Evolutionary conservation across 1,284 basidiomycete genomes (phyloP).

Genomic region (Pascua guehoae): DNA sequence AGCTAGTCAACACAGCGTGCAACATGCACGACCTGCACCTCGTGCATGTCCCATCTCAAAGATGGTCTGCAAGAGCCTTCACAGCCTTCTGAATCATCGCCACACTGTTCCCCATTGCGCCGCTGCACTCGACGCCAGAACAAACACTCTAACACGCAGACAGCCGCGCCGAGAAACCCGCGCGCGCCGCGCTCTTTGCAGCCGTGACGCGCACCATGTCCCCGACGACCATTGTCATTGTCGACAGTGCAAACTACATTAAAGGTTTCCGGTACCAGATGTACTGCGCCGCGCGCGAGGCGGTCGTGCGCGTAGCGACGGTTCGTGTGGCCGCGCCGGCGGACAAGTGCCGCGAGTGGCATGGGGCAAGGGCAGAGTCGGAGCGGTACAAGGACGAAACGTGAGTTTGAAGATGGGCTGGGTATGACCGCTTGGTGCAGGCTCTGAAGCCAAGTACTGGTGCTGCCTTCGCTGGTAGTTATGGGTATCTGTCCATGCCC

Average conservation of each 20-base stretch:
- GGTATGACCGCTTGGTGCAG: too few relatives aligned
- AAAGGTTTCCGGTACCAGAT: slow-evolving; percentile 96
- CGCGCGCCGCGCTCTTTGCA: slow-evolving; percentile 80
- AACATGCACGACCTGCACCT: too few relatives aligned
- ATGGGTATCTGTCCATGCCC: too few relatives aligned
- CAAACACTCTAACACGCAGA: slow-evolving; percentile 53
- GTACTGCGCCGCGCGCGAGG: slow-evolving; percentile 90
- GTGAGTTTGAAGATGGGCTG: slow-evolving; percentile 52
- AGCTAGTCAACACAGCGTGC: too few relatives aligned
- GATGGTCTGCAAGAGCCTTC: too few relatives aligned
- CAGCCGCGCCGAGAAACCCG: slow-evolving; percentile 79
- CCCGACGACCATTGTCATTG: slow-evolving; percentile 72
- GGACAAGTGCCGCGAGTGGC: slow-evolving; percentile 76
- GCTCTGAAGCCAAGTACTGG: too few relatives aligned
- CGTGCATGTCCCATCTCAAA: too few relatives aligned
- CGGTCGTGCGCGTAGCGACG: slow-evolving; percentile 78
- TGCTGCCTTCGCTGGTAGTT: too few relatives aligned
- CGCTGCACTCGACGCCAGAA: too few relatives aligned
- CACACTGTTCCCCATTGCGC: too few relatives aligned
- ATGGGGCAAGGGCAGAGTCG: slow-evolving; percentile 50
- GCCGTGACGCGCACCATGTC: slow-evolving; percentile 73
- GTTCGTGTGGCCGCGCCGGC: slow-evolving; percentile 76
- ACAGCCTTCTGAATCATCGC: too few relatives aligned
- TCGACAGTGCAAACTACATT: slow-evolving; percentile 93
- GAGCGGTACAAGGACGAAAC: slow-evolving; percentile 65